These are phyloP conservation scores for Plasmodium fragile DNA, from an alignment of 169 alveolate genomes.

Conservation along the genomic window DNA sequence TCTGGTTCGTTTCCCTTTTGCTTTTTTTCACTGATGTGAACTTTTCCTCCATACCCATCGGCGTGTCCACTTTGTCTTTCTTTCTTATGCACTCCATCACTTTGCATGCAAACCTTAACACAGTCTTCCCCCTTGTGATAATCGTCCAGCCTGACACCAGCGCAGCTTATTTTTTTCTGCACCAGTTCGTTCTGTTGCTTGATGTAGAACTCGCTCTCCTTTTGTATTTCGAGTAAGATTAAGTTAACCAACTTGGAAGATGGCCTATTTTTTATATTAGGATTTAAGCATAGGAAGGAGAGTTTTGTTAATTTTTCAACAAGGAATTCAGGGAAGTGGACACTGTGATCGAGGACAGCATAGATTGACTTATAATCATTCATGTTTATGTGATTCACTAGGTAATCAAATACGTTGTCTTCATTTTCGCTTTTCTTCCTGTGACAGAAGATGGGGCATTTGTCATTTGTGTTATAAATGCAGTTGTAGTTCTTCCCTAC, in stretches of 20 bases:
- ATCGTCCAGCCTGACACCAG: slow-evolving; percentile 18
- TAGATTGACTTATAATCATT: slow-evolving; percentile 60
- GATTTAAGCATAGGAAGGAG: slow-evolving; percentile 53
- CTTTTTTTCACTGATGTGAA: slow-evolving; percentile 1
- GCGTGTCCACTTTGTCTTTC: not conserved
- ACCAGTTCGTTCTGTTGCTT: slow-evolving; percentile 17
- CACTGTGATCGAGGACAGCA: slow-evolving; percentile 56
- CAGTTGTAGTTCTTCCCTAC: slow-evolving; percentile 63
- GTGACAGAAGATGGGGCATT: slow-evolving; percentile 39
- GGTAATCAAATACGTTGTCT: slow-evolving; percentile 55
- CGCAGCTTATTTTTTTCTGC: slow-evolving; percentile 14
- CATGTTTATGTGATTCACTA: slow-evolving; percentile 56
- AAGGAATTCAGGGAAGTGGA: slow-evolving; percentile 54
- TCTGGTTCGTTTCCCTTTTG: not conserved
- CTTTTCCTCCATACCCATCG: not conserved
- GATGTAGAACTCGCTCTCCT: slow-evolving; percentile 49
- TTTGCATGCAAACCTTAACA: not conserved
- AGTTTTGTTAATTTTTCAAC: slow-evolving; percentile 57
- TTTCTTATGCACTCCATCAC: not conserved
- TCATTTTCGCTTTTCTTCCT: slow-evolving; percentile 52
- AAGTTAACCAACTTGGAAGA: slow-evolving; percentile 59
- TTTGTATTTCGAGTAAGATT: slow-evolving; percentile 54
- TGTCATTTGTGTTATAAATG: slow-evolving; percentile 30
- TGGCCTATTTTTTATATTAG: slow-evolving; percentile 58
- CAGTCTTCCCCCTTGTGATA: slow-evolving; percentile 1